Base-by-base conservation (phyloP, 164 flowering plant genomes). In the Taxillus chinensis region DNA sequence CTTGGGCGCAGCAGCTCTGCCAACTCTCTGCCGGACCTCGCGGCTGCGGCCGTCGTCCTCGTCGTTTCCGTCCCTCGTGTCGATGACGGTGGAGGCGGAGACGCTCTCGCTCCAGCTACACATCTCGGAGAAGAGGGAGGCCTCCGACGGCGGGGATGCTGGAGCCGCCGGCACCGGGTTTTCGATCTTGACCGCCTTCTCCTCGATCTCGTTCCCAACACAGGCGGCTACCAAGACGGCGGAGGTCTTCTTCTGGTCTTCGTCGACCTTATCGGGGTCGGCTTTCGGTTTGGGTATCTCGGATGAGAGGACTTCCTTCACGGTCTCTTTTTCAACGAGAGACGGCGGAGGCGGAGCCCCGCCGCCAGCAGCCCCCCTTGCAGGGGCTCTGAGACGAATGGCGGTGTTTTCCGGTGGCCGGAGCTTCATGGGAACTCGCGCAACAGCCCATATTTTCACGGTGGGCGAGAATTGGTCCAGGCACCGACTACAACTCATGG, bases 21-120 rank as follows among this genome's bases (percentile, higher is more conserved):
- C 12, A 3, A 11, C 13, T 14, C 51, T 48, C 51, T 48, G 51
- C 51, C 51, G 51, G 9, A 48, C 7, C 51, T 48, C 51, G 27
- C 27, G 27, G 2, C 27, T 27, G 27, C 27, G 27, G 27, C 27
- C 27, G 27, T 27, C 27, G 27, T 27, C 27, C 27, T 27, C 27
- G 27, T 27, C 27, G 0, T 27, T 0, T 0, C 51, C 7, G 10
- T 11, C 51, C 12, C 12, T 9, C 46, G 8, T 43, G 8, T 9
- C 7, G 46, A 5, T 14, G 51, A 14, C 13, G 4, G 13, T 3
- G 51, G 51, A 0, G 13, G 51, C 12, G 9, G 51, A 48, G 51
- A 48, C 51, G 51, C 51, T 48, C 51, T 48, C 51, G 51, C 51
- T 48, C 51, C 9, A 48, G 51, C 51, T 48, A 11, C 51, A 48